Percentiles rank a stretch among this genome's conserved stretches.
phyloP scores from a whole-genome alignment of 2,329 filamentous ascomycete species.

The Xylariaceae sp. region DNA sequence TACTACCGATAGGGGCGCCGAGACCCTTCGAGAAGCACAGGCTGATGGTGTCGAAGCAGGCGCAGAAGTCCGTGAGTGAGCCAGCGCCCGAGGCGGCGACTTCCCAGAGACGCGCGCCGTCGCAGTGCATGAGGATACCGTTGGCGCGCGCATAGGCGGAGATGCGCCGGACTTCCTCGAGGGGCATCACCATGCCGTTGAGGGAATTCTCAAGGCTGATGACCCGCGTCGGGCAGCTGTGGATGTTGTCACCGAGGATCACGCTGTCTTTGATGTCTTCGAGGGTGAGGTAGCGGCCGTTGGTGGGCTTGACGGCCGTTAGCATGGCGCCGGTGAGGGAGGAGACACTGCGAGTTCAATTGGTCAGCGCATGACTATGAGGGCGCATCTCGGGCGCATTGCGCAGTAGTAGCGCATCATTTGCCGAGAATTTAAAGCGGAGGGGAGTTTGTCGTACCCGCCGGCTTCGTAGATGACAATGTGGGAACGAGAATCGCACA shows the following conservation, averaged over 20 bases:
- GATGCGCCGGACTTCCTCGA: slow-evolving; percentile 33
- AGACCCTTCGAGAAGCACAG: slow-evolving; percentile 51
- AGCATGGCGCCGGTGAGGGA: slow-evolving; percentile 60
- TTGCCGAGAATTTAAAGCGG: not conserved
- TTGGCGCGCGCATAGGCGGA: slow-evolving; percentile 32
- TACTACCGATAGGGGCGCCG: slow-evolving; percentile 47
- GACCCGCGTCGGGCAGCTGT: slow-evolving; percentile 38
- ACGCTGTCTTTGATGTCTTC: slow-evolving; percentile 37
- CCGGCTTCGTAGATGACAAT: slow-evolving; percentile 56
- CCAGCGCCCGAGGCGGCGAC: slow-evolving; percentile 41
- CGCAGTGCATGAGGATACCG: slow-evolving; percentile 44
- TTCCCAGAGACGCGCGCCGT: slow-evolving; percentile 50
- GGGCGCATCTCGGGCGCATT: no score
- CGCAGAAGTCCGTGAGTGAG: slow-evolving; percentile 38
- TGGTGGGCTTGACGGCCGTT: slow-evolving; percentile 38
- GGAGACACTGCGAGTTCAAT: slow-evolving; percentile 39
- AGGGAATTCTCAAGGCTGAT: slow-evolving; percentile 41
- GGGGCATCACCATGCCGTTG: slow-evolving; percentile 33
- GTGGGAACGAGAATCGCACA: slow-evolving; percentile 65
- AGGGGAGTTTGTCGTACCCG: slow-evolving; percentile 28
- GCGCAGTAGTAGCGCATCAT: no score
- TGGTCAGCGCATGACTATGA: slow-evolving; percentile 11
- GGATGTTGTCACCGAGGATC: slow-evolving; percentile 38
- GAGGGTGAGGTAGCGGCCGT: slow-evolving; percentile 39
- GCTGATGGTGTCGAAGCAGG: slow-evolving; percentile 43